phyloP scores from a whole-genome alignment of 129 eudicot species.

The Centrapalus pauciflorus region DNA sequence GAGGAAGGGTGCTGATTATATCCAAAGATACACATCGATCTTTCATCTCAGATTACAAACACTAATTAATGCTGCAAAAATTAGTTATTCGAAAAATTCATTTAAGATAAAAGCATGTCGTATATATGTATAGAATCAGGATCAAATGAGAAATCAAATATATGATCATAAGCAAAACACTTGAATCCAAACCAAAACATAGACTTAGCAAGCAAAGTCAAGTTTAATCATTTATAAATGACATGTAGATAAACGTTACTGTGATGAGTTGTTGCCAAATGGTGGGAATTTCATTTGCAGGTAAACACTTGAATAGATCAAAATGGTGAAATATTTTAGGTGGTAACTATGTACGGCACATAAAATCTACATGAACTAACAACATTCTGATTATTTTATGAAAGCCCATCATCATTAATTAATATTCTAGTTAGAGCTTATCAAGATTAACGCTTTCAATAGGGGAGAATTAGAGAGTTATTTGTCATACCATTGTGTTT shows the following conservation, averaged over 20 bases:
- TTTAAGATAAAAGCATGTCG: too few species aligned
- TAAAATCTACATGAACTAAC: not conserved
- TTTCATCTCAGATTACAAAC: too few species aligned
- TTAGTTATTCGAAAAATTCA: too few species aligned
- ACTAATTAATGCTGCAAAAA: too few species aligned
- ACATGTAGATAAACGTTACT: not conserved
- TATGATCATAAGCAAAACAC: not conserved
- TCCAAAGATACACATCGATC: too few species aligned
- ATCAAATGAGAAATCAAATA: too few species aligned
- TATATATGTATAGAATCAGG: too few species aligned
- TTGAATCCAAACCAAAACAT: not conserved
- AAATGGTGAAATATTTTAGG: too few species aligned
- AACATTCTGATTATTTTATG: not conserved
- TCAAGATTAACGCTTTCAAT: not conserved
- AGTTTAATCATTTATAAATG: not conserved
- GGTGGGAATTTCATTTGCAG: not conserved
- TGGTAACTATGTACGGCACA: too few species aligned
- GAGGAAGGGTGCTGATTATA: not conserved
- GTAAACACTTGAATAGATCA: conserved; percentile 11
- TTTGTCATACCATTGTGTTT: too few species aligned
- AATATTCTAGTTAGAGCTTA: conserved; percentile 1
- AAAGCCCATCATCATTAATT: too few species aligned
- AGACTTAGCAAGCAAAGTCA: not conserved
- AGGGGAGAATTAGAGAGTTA: not conserved
- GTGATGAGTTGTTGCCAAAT: not conserved